Conservation (phyloP, 2,329 filamentous ascomycete species). For the Exophiala mesophila region DNA sequence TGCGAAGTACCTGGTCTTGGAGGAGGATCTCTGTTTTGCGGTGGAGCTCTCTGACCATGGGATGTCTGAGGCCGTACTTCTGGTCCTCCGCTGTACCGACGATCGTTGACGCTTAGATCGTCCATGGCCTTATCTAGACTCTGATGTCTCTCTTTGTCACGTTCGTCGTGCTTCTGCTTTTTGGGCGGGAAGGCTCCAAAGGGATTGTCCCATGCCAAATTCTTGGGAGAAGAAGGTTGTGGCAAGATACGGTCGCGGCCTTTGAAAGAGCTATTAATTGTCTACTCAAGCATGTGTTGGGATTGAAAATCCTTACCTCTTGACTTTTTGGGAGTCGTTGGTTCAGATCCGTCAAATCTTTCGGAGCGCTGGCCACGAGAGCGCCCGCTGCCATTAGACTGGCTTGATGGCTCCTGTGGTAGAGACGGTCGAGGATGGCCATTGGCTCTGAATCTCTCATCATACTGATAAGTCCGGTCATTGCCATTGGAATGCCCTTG, state of each 20-base stretch:
- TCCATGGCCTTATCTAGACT: slow-evolving; percentile 24
- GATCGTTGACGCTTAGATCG: slow-evolving; percentile 7
- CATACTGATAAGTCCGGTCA: slow-evolving; percentile 21
- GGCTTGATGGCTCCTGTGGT: slow-evolving; percentile 5
- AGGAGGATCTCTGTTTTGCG: slow-evolving; percentile 7
- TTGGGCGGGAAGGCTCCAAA: slow-evolving; percentile 43
- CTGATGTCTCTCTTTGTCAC: slow-evolving; percentile 33
- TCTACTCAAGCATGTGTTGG: no score
- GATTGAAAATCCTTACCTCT: no score
- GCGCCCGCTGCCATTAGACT: slow-evolving; percentile 6
- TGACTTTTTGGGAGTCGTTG: slow-evolving; percentile 26
- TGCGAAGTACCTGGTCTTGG: slow-evolving; percentile 16
- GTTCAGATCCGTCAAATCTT: slow-evolving; percentile 8
- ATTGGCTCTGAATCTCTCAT: slow-evolving; percentile 23
- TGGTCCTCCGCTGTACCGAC: slow-evolving; percentile 5
- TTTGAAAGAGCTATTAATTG: slow-evolving; percentile 17
- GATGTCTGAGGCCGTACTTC: slow-evolving; percentile 19
- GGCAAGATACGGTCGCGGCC: slow-evolving; percentile 26
- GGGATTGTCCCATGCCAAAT: slow-evolving; percentile 44
- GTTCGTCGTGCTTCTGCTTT: slow-evolving; percentile 25
- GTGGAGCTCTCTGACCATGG: slow-evolving; percentile 13
- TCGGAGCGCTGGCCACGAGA: slow-evolving; percentile 3
- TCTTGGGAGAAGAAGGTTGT: slow-evolving; percentile 36
- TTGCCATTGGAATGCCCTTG: slow-evolving; percentile 8
- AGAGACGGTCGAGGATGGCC: slow-evolving; percentile 14